Base-by-base conservation (phyloP, 495 filamentous ascomycete genomes). In the Lasiosphaeria hispida region DNA sequence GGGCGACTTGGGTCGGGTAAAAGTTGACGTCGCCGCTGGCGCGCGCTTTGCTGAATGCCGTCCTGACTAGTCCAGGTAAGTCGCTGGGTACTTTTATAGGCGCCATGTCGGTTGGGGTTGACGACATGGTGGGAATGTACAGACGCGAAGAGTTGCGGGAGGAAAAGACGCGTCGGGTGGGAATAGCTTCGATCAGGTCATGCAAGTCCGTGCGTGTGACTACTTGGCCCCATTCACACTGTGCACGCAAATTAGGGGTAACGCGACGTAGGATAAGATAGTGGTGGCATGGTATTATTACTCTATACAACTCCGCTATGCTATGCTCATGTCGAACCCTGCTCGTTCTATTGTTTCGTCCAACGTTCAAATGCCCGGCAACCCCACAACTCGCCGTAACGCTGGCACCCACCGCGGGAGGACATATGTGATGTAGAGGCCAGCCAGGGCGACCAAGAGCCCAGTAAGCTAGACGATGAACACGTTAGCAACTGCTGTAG, bases 381-480 rank as follows among this genome's bases (percentile, higher is more conserved):
- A 70, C 0, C 92, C 92, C 48, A 95, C 68, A 14, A 93, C 58
- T 30, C 75, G 72, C 60, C 89, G 81, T 71, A 90, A 66, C 2
- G 78, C 75, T 15, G 85, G 81, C 33, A 88, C 58, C 42, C 73
- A 81, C 56, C 90, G 77, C 0, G 92, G 92, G 7, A 94, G 75
- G 51, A 91, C 84, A 68, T 96, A 96, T 39, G 91, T 81, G 5
- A 78, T 61, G 67, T 88, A 94, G 4, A 96, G 71, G 40, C 82
- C 83, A 5, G 77, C 70, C 39, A 90, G 72, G 9, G 91, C 89
- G 18, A 92, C 80, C 9, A 86, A 43, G 14, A 95, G 71, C 0
- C 91, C 91, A 37, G 88, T 90, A 61, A 89, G 77, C 88, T 88
- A 57, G 47, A 41, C 19, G 48, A 43, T 34, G 35, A n/a, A 33